Evolutionary conservation across 106 monocot species (phyloP).

Genomic region (Ottelia alismoides): DNA sequence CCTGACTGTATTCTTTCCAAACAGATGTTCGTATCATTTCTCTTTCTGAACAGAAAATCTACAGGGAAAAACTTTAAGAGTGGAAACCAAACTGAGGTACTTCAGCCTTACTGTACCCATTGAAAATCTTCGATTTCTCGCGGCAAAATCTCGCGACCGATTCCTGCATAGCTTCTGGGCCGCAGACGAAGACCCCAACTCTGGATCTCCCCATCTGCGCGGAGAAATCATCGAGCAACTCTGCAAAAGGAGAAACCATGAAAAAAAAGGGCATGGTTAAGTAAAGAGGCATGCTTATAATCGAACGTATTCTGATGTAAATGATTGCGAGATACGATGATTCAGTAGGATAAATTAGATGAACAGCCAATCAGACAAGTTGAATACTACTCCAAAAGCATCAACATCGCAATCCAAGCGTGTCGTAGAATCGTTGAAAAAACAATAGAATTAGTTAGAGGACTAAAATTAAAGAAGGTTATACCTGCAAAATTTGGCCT

Average conservation of each 20-base stretch:
- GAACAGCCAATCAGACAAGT: too few species aligned
- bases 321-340: not conserved
- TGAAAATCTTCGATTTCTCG: not conserved
- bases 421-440: not conserved
- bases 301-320: not conserved
- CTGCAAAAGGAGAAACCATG: constrained; percentile 19
- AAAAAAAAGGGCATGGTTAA: not conserved
- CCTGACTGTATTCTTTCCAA: too few species aligned
- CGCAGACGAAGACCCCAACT: constrained; percentile 69
- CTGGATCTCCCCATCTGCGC: constrained; percentile 11
- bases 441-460: not conserved
- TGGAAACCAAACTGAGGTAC: constrained; percentile 23
- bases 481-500: constrained; percentile 65
- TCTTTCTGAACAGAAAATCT: too few species aligned
- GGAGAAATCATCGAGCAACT: constrained; percentile 25
- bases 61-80: constrained; percentile 66
- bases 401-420: too few species aligned
- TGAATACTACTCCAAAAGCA: too few species aligned
- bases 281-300: too few species aligned
- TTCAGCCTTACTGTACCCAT: not conserved
- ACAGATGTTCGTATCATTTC: too few species aligned
- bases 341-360: not conserved
- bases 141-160: constrained; percentile 49
- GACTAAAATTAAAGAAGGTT: not conserved
- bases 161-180: constrained; percentile 63